phyloP scores from a whole-genome alignment of 768 basidiomycete genomes.

The Inosperma sp. region DNA sequence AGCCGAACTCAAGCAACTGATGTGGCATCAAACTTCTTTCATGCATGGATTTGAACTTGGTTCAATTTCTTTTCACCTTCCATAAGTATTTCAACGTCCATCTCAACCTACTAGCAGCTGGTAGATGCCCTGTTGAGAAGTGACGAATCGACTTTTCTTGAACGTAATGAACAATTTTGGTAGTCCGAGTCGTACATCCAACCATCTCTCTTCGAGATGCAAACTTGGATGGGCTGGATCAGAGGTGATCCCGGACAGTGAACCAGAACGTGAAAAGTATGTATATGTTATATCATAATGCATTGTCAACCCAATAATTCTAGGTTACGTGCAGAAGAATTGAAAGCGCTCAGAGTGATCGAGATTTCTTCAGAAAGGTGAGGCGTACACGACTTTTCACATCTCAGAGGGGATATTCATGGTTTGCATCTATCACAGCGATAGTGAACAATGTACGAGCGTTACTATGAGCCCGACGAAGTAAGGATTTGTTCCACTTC shows the following conservation, averaged over 20 bases:
- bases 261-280: conserved; percentile 41
- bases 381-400: conserved; percentile 17
- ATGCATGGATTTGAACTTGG: no score
- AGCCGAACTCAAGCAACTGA: no score
- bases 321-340: background rate
- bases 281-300: conserved; percentile 5
- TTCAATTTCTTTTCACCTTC: no score
- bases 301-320: background rate
- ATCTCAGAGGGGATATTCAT: background rate
- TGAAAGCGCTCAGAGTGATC: conserved; percentile 36
- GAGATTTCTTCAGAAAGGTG: conserved; percentile 53
- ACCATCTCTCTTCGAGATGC: no score
- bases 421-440: background rate
- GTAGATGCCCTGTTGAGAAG: no score
- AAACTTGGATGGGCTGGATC: conserved; percentile 11
- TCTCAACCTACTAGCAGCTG: no score
- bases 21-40: no score
- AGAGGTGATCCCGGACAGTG: conserved; percentile 46
- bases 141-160: no score
- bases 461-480: conserved; percentile 12
- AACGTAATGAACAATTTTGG: background rate
- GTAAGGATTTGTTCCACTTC: background rate
- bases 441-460: conserved; percentile 1
- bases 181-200: background rate
- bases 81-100: no score